Percentiles rank a stretch among this genome's conserved stretches.
phyloP scores from a whole-genome alignment of 2,329 filamentous ascomycete species.

The Reticulascus tulasneorum region DNA sequence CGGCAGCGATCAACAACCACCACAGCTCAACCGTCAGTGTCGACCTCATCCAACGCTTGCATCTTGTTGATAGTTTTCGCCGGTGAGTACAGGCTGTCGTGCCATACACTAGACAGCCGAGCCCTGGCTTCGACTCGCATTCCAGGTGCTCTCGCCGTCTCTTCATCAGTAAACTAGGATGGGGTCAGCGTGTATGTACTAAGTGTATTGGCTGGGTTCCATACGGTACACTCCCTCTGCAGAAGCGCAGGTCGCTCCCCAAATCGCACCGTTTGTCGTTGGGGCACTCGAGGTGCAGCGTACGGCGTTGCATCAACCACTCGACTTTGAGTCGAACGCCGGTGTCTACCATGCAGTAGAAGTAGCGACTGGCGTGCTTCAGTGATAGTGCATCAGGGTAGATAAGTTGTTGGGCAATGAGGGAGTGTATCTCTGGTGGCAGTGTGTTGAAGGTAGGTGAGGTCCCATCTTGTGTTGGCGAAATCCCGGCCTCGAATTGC shows the following conservation, averaged over 20 bases:
- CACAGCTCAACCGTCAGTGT: conserved; percentile 43
- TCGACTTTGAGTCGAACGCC: conserved; percentile 62
- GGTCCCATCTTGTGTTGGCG: too few relatives aligned
- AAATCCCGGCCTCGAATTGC: too few relatives aligned
- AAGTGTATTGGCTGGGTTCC: conserved; percentile 15
- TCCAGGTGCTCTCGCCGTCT: conserved; percentile 56
- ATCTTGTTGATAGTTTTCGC: conserved; percentile 38
- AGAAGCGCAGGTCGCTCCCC: conserved; percentile 57
- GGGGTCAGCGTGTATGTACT: background rate
- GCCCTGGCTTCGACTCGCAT: conserved; percentile 53
- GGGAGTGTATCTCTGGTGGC: conserved; percentile 64
- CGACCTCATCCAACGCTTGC: conserved; percentile 39
- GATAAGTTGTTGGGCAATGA: conserved; percentile 55
- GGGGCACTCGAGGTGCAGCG: conserved; percentile 62
- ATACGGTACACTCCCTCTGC: conserved; percentile 55
- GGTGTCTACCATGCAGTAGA: conserved; percentile 62
- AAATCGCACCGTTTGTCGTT: conserved; percentile 54
- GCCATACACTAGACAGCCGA: conserved; percentile 53
- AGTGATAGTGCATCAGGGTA: conserved; percentile 70
- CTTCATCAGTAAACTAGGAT: conserved; percentile 52
- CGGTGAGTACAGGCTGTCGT: conserved; percentile 44
- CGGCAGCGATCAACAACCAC: conserved; percentile 42
- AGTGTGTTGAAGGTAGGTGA: conserved; percentile 46
- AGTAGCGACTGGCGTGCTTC: conserved; percentile 62
- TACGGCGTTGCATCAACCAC: conserved; percentile 64